These are phyloP conservation scores for Leptosphaerulina australis DNA, from an alignment of 2,329 filamentous ascomycete genomes.

Conservation along the genomic window DNA sequence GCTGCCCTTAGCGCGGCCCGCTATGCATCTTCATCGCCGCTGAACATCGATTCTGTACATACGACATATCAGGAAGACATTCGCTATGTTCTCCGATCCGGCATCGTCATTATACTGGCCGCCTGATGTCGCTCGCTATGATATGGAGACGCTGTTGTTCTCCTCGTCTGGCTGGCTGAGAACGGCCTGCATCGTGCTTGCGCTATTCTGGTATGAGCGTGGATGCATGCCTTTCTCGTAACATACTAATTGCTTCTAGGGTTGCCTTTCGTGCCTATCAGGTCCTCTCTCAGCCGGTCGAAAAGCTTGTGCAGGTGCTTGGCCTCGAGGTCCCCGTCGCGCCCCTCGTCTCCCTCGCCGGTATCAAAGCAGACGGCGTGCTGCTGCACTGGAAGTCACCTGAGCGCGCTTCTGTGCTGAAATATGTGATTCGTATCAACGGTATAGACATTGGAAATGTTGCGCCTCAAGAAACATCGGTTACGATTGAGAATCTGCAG, in stretches of 20 bases:
- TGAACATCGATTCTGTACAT: too few species aligned
- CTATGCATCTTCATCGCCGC: neutral
- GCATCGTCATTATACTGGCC: slow-evolving; percentile 43
- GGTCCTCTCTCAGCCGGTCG: slow-evolving; percentile 87
- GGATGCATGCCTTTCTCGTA: neutral
- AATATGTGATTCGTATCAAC: slow-evolving; percentile 92
- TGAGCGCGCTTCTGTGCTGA: slow-evolving; percentile 71
- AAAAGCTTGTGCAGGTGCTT: slow-evolving; percentile 86
- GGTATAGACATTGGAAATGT: slow-evolving; percentile 91
- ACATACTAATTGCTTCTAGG: slow-evolving; percentile 57
- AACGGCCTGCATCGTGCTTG: slow-evolving; percentile 43
- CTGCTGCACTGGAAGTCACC: slow-evolving; percentile 88
- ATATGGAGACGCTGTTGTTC: slow-evolving; percentile 45
- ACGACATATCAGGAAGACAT: neutral
- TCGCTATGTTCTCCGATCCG: slow-evolving; percentile 43
- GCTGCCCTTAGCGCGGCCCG: too few species aligned
- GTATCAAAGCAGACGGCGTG: slow-evolving; percentile 84
- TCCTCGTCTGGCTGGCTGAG: slow-evolving; percentile 46
- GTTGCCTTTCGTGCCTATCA: slow-evolving; percentile 84
- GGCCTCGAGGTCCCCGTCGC: slow-evolving; percentile 92
- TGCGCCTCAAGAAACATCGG: slow-evolving; percentile 79
- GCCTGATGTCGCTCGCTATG: slow-evolving; percentile 42
- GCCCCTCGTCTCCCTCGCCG: slow-evolving; percentile 87
- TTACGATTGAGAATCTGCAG: slow-evolving; percentile 85
- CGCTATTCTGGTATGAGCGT: slow-evolving; percentile 44